Base-by-base conservation (phyloP, 2,329 filamentous ascomycete species). In the Diplodia intermedia region DNA sequence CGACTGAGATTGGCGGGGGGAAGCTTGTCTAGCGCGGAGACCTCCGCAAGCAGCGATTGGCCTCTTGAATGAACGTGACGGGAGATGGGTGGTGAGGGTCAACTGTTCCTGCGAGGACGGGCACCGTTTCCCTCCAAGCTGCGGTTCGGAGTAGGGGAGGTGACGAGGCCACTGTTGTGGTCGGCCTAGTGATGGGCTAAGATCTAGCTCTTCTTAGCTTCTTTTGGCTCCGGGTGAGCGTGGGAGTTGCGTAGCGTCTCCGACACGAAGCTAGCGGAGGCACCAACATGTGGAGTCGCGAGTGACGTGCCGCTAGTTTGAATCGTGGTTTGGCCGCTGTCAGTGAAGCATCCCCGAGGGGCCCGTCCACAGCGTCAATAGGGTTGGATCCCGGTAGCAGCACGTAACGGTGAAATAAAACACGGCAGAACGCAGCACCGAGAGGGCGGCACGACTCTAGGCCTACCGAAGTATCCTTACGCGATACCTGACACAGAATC, bases 381-480 rank as follows among this genome's bases (percentile, higher is more conserved):
- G 60, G 31, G 47, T 52, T 62, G 38, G 33, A 52, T 31, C 15
- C 47, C 60, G 43, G 60, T 8, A 23, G 4, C 50, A 63, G 31
- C 8, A 18, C 36, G 29, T 15, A 36, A 52, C 36, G 36, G 26
- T 63, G 36, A 20, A 63, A 63, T 52, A 63, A 18, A 63, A 50
- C 60, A 20, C 60, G 50, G 31, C 43, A 36, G 18, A 14, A 7
- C 33, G 57, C 52, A 9, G 43, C 29, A 36, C 57, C 57, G 40
- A 36, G 9, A 38, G 57, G 4, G 36, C 50, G 57, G 57, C 23
- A 47, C 60, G 60, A 63, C 60, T 63, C 60, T 63, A 63, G 50
- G 38, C 60, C 47, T 52, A 63, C 60, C 43, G n/a, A 23, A 63
- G 60, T 63, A 63, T 52, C 50, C 60, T 63, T 63, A 63, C 47